Evolutionary conservation across 2,329 filamentous ascomycete species (phyloP), one percentile per base, ranked within the genome.

Genomic region (Plectosphaerella cucumerina): DNA sequence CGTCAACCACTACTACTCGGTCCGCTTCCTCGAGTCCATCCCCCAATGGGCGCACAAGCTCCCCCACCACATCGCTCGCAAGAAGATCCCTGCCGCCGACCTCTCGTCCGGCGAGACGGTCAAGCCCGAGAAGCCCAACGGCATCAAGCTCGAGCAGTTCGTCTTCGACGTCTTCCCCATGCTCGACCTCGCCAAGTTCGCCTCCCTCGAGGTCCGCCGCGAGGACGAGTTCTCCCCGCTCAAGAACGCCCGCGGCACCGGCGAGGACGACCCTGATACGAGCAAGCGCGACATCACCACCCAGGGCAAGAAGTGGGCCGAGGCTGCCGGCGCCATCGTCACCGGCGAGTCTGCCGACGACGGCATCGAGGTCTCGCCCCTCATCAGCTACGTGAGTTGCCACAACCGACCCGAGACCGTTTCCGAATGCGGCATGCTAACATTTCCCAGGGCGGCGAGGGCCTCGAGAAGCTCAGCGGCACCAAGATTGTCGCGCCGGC

Each of bases 1-100:
- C 62, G 94, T 99, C 74, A 99, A 99, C 80, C 94, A 99, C 80
- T 99, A 97, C 82, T 99, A 99, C 77, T 96, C 90, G 44, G 93
- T 92, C 78, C 76, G 81, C 59, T 97, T 97, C 81, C 81, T 99
- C 46, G 88, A 96, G 70, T 87, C 84, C 57, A 96, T 97, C 61
- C 91, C 94, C 52, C 75, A 84, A 61, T 97, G 90, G 89, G 85
- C 83, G 17, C 80, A 91, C 73, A 84, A 86, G 69, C 82, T 99
- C 48, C 93, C 93, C 15, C 94, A 97, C 70, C 94, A 99, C 77
- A 86, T 99, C 56, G 94, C 94, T 43, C 85, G 88, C 70, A 99
- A 99, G 87, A 99, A 99, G 88, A 99, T 99, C 56, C 92, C 93
- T 11, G 86, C 83, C 66, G 81, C 90, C 58, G 85, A 96, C 66